Base-by-base conservation (phyloP, 1,284 basidiomycete species). In the Sanghuangporus baumii region DNA sequence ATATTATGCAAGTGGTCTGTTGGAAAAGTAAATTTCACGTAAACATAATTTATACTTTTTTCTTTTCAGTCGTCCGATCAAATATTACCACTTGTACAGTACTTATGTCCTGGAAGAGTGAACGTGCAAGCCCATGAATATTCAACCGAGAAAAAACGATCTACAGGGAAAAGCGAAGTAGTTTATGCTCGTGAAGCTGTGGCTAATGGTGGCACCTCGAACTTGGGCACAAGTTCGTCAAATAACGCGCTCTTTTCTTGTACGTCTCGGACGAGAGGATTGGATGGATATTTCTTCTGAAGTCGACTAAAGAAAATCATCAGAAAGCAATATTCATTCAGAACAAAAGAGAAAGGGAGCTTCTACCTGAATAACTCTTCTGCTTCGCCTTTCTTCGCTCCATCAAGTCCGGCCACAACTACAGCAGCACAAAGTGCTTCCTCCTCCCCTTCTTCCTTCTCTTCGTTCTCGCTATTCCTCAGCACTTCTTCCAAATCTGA, bases 401-500 rank as follows among this genome's bases (percentile, higher is more conserved):
- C 76, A 4, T 81, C 84, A 34, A 94, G 75, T 11, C 87, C 84
- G 1, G 83, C 78, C 0, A 85, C 89, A 43, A 93, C 89, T 3
- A 81, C 79, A 70, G 81, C 78, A 1, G 85, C 89, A 16, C 88
- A 89, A 46, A 92, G 76, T 5, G 92, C 83, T 71, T 93, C 89
- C 56, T 81, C 78, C 67, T 89, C 82, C 40, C 75, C 77, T 55
- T 81, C 78, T 67, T 88, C 81, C 41, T 75, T 77, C 36, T 60
- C 31, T 9, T 37, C 48, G 12, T 18, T 78, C 0, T 76, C 79
- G 37, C 72, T 73, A 63, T 83, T 79, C 69, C 84, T 77, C 55
- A 88, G 72, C 1, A 93, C 90, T 72, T 96, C 92, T 63, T 88
- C 84, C 50, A 96, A 76, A 71, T 96, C 94, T 9, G 89, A 93